These are phyloP conservation scores for Colletotrichum incanum DNA, from an alignment of 2,329 filamentous ascomycete genomes.

Conservation along the genomic window DNA sequence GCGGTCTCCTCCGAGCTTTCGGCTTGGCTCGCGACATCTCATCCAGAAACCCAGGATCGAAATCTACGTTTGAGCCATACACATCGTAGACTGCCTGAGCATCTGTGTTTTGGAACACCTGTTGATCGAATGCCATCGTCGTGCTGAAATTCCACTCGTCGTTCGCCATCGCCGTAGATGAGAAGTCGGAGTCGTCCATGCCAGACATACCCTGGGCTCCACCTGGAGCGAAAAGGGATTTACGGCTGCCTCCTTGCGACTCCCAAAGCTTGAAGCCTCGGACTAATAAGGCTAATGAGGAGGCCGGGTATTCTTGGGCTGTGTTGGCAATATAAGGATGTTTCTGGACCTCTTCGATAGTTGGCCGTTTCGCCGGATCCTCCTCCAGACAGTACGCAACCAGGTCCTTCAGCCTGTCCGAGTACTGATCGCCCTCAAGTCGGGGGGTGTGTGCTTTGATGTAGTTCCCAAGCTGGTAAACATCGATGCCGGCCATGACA, in stretches of 20 bases:
- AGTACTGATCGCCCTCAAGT: slow-evolving; percentile 81
- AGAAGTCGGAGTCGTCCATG: slow-evolving; percentile 55
- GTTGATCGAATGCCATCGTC: slow-evolving; percentile 75
- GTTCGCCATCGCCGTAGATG: slow-evolving; percentile 62
- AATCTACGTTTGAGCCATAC: slow-evolving; percentile 72
- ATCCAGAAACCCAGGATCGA: slow-evolving; percentile 59
- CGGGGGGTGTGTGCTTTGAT: slow-evolving; percentile 76
- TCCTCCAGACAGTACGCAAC: slow-evolving; percentile 82
- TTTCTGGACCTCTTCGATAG: slow-evolving; percentile 77
- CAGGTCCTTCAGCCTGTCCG: slow-evolving; percentile 77
- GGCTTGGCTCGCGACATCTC: slow-evolving; percentile 67
- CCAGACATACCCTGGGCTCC: slow-evolving; percentile 69
- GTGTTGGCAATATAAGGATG: slow-evolving; percentile 80
- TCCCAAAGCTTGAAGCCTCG: slow-evolving; percentile 84
- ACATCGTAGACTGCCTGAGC: slow-evolving; percentile 74
- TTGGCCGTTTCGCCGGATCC: slow-evolving; percentile 77
- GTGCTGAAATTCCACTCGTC: slow-evolving; percentile 80
- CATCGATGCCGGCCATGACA: slow-evolving; percentile 68
- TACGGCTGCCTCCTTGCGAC: slow-evolving; percentile 78
- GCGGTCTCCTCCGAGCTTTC: slow-evolving; percentile 68
- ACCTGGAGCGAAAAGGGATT: slow-evolving; percentile 73
- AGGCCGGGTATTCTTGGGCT: slow-evolving; percentile 73
- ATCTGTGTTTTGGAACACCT: slow-evolving; percentile 67
- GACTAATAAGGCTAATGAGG: slow-evolving; percentile 75
- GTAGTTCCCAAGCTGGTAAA: slow-evolving; percentile 65